A percentile compares a stretch with the other conserved stretches of the same genome.
Evolutionary conservation across 768 basidiomycete genomes (phyloP).

Genomic region (Kwoniella sp.): DNA sequence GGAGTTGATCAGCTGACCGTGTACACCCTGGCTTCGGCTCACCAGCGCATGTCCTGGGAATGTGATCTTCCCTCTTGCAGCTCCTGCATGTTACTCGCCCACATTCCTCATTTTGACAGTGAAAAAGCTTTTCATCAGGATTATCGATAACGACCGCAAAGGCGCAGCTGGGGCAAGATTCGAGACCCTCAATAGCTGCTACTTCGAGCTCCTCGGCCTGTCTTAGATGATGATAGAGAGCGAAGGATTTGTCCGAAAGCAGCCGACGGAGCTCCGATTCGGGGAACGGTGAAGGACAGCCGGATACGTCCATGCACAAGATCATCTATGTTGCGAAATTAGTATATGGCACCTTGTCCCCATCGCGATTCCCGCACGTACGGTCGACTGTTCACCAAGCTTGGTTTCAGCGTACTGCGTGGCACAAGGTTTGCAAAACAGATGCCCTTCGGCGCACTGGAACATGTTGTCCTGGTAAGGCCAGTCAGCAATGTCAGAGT

Average conservation of each 20-base stretch:
- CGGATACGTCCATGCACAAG: constrained; percentile 76
- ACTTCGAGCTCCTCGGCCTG: constrained; percentile 74
- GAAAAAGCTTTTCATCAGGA: constrained; percentile 61
- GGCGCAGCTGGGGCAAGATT: constrained; percentile 88
- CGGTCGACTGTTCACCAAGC: constrained; percentile 53
- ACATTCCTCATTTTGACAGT: constrained; percentile 60
- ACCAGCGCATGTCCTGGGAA: constrained; percentile 51
- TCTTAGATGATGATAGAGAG: constrained; percentile 60
- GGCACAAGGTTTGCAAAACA: constrained; percentile 76
- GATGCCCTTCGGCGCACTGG: constrained; percentile 82
- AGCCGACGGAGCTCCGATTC: constrained; percentile 65
- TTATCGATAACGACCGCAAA: constrained; percentile 76
- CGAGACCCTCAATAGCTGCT: constrained; percentile 72
- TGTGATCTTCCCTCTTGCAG: constrained; percentile 63
- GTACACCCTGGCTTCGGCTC: neutral
- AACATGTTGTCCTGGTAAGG: constrained; percentile 67
- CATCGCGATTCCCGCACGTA: constrained; percentile 46
- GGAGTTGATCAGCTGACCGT: neutral
- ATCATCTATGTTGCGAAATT: constrained; percentile 52
- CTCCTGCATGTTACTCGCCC: constrained; percentile 69
- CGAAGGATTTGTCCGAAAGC: constrained; percentile 63
- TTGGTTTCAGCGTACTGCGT: constrained; percentile 63
- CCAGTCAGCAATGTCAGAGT: neutral
- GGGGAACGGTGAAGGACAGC: constrained; percentile 65
- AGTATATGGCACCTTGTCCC: neutral